Conservation (phyloP, 768 basidiomycete species). For the Royoungia palumana region DNA sequence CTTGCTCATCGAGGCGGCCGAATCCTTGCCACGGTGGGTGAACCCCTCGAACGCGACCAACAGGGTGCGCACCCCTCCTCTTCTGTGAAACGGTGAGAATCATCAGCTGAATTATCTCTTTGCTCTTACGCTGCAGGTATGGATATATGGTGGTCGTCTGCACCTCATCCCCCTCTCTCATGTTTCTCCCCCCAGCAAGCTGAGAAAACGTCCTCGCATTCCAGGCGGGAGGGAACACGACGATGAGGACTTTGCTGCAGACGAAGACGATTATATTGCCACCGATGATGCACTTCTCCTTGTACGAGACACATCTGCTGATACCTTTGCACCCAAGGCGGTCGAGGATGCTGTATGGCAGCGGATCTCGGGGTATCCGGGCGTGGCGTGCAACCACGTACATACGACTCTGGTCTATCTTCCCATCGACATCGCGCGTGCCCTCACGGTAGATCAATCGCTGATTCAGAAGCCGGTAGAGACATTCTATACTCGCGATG, state of each 20-base stretch:
- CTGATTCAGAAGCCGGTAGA: constrained; percentile 87
- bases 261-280: constrained; percentile 51
- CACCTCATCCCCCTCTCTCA: constrained; percentile 85
- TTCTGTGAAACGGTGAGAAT: constrained; percentile 29
- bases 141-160: constrained; percentile 79
- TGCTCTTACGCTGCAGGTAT: constrained; percentile 61
- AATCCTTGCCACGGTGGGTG: constrained; percentile 85
- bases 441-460: constrained; percentile 56
- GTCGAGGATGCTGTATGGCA: constrained; percentile 70
- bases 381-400: constrained; percentile 56
- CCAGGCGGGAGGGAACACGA: constrained; percentile 44
- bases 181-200: constrained; percentile 62
- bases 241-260: constrained; percentile 47
- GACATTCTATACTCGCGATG: constrained; percentile 94
- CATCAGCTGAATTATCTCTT: constrained; percentile 29
- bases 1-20: constrained; percentile 93
- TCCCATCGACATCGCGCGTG: constrained; percentile 75
- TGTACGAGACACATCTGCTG: constrained; percentile 48
- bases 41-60: constrained; percentile 89
- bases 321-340: constrained; percentile 57
- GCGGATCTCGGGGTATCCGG: constrained; percentile 77
- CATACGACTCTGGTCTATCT: constrained; percentile 79
- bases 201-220: constrained; percentile 44
- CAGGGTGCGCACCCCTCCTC: constrained; percentile 62
- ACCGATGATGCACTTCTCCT: constrained; percentile 60